These are phyloP conservation scores for Ziziphus jujuba DNA, from an alignment of 306 rosid genomes.

Conservation along the genomic window DNA sequence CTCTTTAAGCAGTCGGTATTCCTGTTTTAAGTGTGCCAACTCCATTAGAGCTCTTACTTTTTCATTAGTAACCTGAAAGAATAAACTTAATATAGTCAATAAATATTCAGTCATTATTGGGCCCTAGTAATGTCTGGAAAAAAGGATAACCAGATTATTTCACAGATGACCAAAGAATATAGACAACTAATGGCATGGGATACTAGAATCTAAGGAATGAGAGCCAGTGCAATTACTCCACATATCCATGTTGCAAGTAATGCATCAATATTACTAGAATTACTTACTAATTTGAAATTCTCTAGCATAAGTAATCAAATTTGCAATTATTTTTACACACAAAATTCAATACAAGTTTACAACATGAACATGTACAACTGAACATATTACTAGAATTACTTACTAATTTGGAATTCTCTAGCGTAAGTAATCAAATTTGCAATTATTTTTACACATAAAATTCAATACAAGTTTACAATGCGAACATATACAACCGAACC, in stretches of 20 bases:
- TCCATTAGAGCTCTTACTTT: conserved; percentile 92
- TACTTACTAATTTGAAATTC: neutral
- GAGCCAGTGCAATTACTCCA: neutral
- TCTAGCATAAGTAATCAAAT: neutral
- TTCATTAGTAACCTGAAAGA: conserved; percentile 86
- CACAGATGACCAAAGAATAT: neutral
- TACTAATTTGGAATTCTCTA: neutral
- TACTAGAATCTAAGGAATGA: neutral
- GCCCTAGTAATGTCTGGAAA: neutral
- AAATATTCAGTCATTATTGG: neutral
- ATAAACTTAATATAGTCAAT: conserved; percentile 17
- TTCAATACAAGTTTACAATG: too few relatives aligned
- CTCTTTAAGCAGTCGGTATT: conserved; percentile 72
- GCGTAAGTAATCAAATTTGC: neutral
- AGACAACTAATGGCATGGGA: neutral
- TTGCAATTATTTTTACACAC: neutral
- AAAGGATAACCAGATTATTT: neutral
- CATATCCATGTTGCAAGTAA: neutral
- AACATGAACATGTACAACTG: neutral
- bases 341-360: neutral
- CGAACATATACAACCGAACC: neutral
- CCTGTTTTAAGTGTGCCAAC: conserved; percentile 82
- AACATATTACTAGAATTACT: neutral
- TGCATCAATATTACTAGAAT: neutral
- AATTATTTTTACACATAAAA: neutral